Percentiles rank a stretch among this genome's conserved stretches.
phyloP scores from a whole-genome alignment of 2,329 filamentous ascomycete genomes.

The Talaromyces sp. region DNA sequence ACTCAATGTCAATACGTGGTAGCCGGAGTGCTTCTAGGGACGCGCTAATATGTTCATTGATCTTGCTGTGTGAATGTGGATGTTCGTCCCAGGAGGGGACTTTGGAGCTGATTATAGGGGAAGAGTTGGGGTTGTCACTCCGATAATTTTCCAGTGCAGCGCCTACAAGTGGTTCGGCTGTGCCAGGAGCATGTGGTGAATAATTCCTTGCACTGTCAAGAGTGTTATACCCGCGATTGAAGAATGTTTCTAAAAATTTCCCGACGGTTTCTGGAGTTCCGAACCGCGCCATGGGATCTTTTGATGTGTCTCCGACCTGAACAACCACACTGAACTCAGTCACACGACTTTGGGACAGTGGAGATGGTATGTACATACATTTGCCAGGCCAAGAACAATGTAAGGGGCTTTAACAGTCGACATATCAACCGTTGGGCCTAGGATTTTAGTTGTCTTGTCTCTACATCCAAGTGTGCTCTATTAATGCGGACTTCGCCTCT shows the following conservation, averaged over 20 bases:
- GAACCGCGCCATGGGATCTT: background rate
- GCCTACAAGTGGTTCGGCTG: background rate
- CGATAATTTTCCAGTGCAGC: background rate
- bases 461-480: no score
- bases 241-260: background rate
- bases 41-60: background rate
- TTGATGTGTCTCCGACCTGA: background rate
- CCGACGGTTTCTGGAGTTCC: background rate
- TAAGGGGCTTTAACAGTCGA: background rate
- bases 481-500: no score
- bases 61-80: background rate
- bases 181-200: background rate
- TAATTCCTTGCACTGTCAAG: slow-evolving; percentile 2
- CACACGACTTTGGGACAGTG: background rate
- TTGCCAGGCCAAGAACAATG: background rate
- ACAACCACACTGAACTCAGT: no score
- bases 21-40: background rate
- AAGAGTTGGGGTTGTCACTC: background rate
- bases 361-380: no score
- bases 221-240: background rate
- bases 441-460: no score
- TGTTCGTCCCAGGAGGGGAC: background rate
- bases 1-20: slow-evolving; percentile 1
- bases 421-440: no score
- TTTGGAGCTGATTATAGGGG: background rate